phyloP scores from a whole-genome alignment of 148 eudicot genomes.

The Diospyros kaki region DNA sequence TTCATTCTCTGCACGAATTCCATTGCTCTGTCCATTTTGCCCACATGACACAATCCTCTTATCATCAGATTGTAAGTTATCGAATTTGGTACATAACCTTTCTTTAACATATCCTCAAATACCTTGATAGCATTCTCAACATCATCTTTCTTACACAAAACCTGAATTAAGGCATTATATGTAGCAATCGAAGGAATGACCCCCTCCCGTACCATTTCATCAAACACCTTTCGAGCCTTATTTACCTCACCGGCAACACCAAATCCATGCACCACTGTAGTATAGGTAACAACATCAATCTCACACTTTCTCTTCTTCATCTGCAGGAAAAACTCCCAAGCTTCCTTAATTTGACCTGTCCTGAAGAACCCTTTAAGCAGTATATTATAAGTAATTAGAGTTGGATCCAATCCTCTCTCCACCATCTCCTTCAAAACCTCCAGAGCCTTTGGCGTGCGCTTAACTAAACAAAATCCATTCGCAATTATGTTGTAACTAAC shows the following conservation, averaged over 20 bases:
- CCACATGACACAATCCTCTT: conserved; percentile 74
- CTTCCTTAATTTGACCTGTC: conserved; percentile 55
- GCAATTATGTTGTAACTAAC: conserved; percentile 79
- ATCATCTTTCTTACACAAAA: conserved; percentile 81
- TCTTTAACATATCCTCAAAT: conserved; percentile 72
- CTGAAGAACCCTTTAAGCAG: conserved; percentile 77
- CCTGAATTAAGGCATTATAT: conserved; percentile 85
- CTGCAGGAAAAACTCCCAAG: conserved; percentile 82
- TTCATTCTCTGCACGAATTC: conserved; percentile 67
- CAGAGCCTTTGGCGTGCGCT: conserved; percentile 59
- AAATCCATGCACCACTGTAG: conserved; percentile 84
- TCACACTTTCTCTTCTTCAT: conserved; percentile 69
- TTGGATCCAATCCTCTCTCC: conserved; percentile 63
- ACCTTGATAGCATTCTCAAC: conserved; percentile 55
- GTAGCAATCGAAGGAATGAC: conserved; percentile 80
- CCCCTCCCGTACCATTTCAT: conserved; percentile 71
- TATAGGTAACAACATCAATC: conserved; percentile 83
- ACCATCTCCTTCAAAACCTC: conserved; percentile 89
- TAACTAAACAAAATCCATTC: conserved; percentile 84
- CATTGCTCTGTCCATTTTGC: conserved; percentile 63
- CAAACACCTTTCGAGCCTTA: conserved; percentile 60
- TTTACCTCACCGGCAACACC: conserved; percentile 81
- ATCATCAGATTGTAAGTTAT: conserved; percentile 70
- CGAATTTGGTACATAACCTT: conserved; percentile 74
- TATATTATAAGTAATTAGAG: conserved; percentile 58